A percentile compares a stretch with the other conserved stretches of the same genome.
phyloP scores from a whole-genome alignment of 2,329 filamentous ascomycete species.

The Alternaria sp. region DNA sequence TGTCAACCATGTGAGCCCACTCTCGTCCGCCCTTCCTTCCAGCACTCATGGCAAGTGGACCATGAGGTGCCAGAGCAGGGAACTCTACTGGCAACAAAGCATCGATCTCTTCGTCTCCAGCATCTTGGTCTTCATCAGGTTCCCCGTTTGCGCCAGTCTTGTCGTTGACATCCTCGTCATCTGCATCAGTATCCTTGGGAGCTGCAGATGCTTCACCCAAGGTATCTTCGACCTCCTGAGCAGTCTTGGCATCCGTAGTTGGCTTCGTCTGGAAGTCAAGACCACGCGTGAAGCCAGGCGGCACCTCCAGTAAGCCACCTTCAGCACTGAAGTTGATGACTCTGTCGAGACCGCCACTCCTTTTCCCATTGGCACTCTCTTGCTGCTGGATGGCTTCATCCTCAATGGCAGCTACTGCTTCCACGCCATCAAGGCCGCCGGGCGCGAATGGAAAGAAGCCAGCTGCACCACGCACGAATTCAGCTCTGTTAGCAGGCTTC shows the following conservation, averaged over 20 bases:
- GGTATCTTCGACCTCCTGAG: conserved; percentile 72
- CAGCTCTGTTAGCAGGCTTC: conserved; percentile 83
- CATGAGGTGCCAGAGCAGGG: conserved; percentile 84
- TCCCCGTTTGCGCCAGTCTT: conserved; percentile 35
- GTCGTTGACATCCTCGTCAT: conserved; percentile 33
- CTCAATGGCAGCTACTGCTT: conserved; percentile 83
- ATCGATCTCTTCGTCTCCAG: conserved; percentile 73
- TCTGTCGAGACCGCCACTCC: conserved; percentile 69
- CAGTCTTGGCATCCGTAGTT: conserved; percentile 64
- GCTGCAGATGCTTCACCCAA: conserved; percentile 58
- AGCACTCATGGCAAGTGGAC: conserved; percentile 73
- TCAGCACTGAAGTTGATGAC: conserved; percentile 83
- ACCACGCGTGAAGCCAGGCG: conserved; percentile 82
- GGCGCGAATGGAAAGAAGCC: conserved; percentile 95
- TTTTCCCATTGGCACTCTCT: conserved; percentile 47
- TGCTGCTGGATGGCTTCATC: conserved; percentile 70
- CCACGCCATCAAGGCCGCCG: conserved; percentile 84
- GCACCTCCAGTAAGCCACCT: conserved; percentile 77
- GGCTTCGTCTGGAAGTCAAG: conserved; percentile 72
- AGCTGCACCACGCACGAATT: conserved; percentile 90
- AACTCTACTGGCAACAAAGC: conserved; percentile 90
- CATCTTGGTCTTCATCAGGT: conserved; percentile 52
- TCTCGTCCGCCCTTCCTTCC: conserved; percentile 78
- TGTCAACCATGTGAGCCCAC: conserved; percentile 98
- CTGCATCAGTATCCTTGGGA: conserved; percentile 26